These are phyloP conservation scores for Aspergillus fructus DNA, from an alignment of 2,329 filamentous ascomycete species.

Conservation along the genomic window DNA sequence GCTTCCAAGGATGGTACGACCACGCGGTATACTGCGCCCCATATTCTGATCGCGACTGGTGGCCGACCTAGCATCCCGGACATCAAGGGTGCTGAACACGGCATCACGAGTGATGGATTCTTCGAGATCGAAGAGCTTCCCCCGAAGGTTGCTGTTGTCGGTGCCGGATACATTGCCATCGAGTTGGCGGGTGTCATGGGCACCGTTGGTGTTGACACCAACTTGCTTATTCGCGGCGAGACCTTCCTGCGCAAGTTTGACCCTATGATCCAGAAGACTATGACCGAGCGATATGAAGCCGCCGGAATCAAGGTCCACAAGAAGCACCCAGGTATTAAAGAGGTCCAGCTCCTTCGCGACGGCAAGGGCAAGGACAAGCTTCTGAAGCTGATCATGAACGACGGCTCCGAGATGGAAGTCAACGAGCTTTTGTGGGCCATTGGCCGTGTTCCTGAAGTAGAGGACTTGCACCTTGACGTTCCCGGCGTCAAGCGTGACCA, in stretches of 20 bases:
- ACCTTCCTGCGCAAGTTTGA: slow-evolving; percentile 53
- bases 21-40: slow-evolving; percentile 42
- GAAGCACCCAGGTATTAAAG: slow-evolving; percentile 47
- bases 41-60: slow-evolving; percentile 51
- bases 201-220: slow-evolving; percentile 50
- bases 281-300: slow-evolving; percentile 53
- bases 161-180: slow-evolving; percentile 53
- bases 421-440: slow-evolving; percentile 54
- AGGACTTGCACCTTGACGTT: slow-evolving; percentile 42
- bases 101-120: slow-evolving; percentile 53
- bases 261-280: slow-evolving; percentile 53
- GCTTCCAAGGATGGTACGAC: slow-evolving; percentile 42
- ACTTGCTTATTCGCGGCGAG: slow-evolving; percentile 52
- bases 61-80: slow-evolving; percentile 46
- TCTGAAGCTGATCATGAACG: slow-evolving; percentile 44
- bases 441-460: slow-evolving; percentile 47
- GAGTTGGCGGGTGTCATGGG: slow-evolving; percentile 53
- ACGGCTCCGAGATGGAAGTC: slow-evolving; percentile 45
- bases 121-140: slow-evolving; percentile 53
- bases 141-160: slow-evolving; percentile 51
- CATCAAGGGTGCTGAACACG: slow-evolving; percentile 48
- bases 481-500: slow-evolving; percentile 43
- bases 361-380: slow-evolving; percentile 49
- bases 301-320: slow-evolving; percentile 50
- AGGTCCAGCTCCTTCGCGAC: slow-evolving; percentile 45